These are phyloP conservation scores for Leishmania tarentolae DNA, from an alignment of 208 protist species.

Conservation along the genomic window DNA sequence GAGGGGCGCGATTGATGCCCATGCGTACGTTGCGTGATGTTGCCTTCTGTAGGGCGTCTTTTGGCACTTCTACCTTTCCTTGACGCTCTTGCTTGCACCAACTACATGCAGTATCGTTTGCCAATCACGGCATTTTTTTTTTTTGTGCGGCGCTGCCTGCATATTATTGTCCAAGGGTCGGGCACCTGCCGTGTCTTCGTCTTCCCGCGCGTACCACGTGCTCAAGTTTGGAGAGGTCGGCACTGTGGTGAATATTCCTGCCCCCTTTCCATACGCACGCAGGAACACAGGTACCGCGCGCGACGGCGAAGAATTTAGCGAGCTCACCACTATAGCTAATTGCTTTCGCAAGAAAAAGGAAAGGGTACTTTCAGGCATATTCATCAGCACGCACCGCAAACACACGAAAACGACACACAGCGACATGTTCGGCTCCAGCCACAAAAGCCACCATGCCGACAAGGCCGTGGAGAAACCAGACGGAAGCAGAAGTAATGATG, in stretches of 20 bases:
- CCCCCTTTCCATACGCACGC: neutral
- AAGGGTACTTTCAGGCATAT: neutral
- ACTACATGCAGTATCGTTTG: neutral
- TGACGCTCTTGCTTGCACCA: neutral
- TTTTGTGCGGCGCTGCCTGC: neutral
- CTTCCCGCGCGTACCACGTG: neutral
- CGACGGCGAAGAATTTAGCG: neutral
- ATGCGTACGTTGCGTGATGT: neutral
- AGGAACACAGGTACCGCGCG: neutral
- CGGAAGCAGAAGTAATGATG: neutral
- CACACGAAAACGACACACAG: neutral
- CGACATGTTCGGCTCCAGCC: conserved; percentile 21
- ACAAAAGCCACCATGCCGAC: conserved; percentile 20
- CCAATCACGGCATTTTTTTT: neutral
- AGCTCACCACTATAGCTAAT: neutral
- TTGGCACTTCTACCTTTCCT: neutral
- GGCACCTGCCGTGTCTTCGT: neutral
- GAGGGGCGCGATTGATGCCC: neutral
- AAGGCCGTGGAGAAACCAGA: conserved; percentile 5
- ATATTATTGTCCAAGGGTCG: neutral
- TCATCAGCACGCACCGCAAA: neutral
- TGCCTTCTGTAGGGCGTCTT: neutral
- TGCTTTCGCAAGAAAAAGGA: neutral
- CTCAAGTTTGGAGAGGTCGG: neutral
- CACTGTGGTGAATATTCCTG: too few species aligned